Percentiles rank a stretch among this genome's conserved stretches.
Evolutionary conservation across 257 asterid genomes (phyloP).

Genomic region (Solanum piurae): DNA sequence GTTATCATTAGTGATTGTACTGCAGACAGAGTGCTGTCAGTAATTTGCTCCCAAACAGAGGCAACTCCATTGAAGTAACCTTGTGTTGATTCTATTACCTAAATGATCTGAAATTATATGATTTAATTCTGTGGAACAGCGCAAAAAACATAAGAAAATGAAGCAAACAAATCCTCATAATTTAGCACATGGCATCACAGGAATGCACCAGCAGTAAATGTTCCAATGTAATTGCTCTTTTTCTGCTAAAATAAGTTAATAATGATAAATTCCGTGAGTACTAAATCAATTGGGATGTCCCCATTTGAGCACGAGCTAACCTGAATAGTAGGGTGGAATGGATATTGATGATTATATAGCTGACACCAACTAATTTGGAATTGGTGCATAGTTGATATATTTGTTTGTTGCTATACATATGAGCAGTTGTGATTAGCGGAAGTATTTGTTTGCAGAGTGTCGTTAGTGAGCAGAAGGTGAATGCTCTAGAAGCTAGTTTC

Average conservation of each 20-base stretch:
- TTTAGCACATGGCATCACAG: background rate
- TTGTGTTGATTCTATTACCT: background rate
- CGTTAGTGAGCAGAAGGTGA: conserved; percentile 78
- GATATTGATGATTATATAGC: background rate
- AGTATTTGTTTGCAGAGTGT: conserved; percentile 64
- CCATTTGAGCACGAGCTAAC: background rate
- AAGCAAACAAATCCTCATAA: background rate
- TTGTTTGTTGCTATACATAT: background rate
- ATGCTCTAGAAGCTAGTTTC: conserved; percentile 93
- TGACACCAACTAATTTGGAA: background rate
- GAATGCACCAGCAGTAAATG: background rate
- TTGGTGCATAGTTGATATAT: background rate
- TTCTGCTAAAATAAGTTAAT: background rate
- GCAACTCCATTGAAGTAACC: background rate
- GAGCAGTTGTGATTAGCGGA: conserved; percentile 7
- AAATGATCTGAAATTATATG: background rate
- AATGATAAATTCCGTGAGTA: background rate
- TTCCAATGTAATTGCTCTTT: background rate
- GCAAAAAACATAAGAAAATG: background rate
- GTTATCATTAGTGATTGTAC: background rate
- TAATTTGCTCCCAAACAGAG: background rate
- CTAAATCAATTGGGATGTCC: background rate
- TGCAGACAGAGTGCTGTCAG: background rate
- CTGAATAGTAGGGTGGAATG: background rate
- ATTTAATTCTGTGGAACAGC: background rate